Evolutionary conservation across 1,284 basidiomycete genomes (phyloP).

Genomic region (Boletellus sp.): DNA sequence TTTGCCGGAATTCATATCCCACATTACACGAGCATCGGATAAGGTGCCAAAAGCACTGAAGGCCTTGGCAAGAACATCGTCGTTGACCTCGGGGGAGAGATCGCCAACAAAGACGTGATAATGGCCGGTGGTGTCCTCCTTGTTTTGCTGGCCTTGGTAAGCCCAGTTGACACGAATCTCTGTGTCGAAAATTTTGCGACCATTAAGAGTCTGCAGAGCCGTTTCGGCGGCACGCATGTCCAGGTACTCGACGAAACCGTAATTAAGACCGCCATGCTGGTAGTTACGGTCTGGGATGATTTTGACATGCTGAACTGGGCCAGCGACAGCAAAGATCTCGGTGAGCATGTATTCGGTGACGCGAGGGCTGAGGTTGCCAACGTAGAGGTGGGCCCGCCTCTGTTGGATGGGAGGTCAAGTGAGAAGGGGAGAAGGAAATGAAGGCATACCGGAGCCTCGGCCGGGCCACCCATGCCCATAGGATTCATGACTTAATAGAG

Average conservation of each 20-base stretch:
- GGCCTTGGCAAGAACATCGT: slow-evolving; percentile 93
- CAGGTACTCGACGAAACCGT: slow-evolving; percentile 96
- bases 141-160: slow-evolving; percentile 93
- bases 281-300: slow-evolving; percentile 98
- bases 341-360: slow-evolving; percentile 94
- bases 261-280: slow-evolving; percentile 96
- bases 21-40: slow-evolving; percentile 98
- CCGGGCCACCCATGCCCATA: slow-evolving; percentile 62
- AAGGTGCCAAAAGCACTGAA: slow-evolving; percentile 93
- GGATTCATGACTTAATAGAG: slow-evolving; percentile 71
- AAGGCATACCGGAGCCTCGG: slow-evolving; percentile 70
- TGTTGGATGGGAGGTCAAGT: slow-evolving; percentile 32
- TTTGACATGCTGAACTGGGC: slow-evolving; percentile 94
- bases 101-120: slow-evolving; percentile 99
- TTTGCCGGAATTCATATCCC: slow-evolving; percentile 99
- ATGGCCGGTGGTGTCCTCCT: slow-evolving; percentile 94
- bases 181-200: slow-evolving; percentile 96
- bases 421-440: slow-evolving; percentile 26
- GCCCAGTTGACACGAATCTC: slow-evolving; percentile 98
- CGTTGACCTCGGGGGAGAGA: slow-evolving; percentile 95
- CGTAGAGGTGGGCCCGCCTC: slow-evolving; percentile 92
- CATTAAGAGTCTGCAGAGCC: slow-evolving; percentile 93
- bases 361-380: slow-evolving; percentile 92
- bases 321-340: slow-evolving; percentile 94
- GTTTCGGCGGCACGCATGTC: slow-evolving; percentile 98